Base-by-base conservation (phyloP, 768 basidiomycete genomes). In the Sarcomyxa edulis region DNA sequence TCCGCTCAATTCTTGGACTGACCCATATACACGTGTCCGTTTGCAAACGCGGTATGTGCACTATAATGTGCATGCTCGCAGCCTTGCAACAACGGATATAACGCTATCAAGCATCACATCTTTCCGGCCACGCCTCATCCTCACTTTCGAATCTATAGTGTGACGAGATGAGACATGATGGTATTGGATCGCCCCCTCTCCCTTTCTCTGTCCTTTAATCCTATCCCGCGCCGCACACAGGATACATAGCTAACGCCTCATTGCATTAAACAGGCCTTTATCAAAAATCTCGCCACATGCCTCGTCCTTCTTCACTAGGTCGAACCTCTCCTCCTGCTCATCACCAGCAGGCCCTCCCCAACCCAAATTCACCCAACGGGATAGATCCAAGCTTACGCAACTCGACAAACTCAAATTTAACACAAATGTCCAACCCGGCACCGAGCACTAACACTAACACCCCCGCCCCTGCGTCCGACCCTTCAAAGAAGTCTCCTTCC, bases 271-370 rank as follows among this genome's bases (percentile, higher is more conserved):
- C 70, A 89, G 86, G 85, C 50, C 82, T 88, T 55, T 89, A 89
- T 70, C 81, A 82, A 71, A 90, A 87, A 74, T 77, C 81, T 47
- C 78, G 81, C 60, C 77, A 78, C 60, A 81, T 80, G 62, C 76
- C 81, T 51, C 81, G 84, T 44, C 84, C 84, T 40, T 64, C 78
- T 35, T 72, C 74, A 41, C 71, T 82, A 43, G 73, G 66, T 30
- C 60, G 65, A 14, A 66, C 60, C 5, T 60, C 64, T 12, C 59
- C 61, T 23, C 65, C 60, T 35, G 35, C 51, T 43, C 55, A 26
- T 32, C 45, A 41, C 47, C 47, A 49, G 50, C 55, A 52, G 59
- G 43, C 52, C 35, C 45, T 52, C 44, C 29, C 39, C 58, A 48
- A 35, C 51, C 42, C 50, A 46, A 39, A 44, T 51, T 9, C 25